phyloP scores from a whole-genome alignment of 2,329 filamentous ascomycete species.

The Cephalotrichum gorgonifer region DNA sequence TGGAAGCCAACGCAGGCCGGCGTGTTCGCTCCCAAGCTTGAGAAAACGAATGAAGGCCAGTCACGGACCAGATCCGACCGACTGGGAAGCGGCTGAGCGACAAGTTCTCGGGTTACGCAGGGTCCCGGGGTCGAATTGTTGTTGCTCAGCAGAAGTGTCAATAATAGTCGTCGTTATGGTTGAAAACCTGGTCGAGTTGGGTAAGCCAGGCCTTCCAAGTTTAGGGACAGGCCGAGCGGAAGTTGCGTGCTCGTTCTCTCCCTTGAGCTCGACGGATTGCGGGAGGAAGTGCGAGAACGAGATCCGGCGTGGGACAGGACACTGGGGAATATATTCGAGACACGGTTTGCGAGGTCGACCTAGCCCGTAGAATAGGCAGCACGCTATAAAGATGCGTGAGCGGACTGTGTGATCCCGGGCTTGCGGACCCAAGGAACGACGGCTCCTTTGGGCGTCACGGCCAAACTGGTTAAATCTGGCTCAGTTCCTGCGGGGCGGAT shows the following conservation, averaged over 20 bases:
- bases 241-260: too few relatives aligned
- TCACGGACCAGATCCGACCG: neutral
- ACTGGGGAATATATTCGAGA: slow-evolving; percentile 5
- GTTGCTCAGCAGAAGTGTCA: neutral
- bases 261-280: too few relatives aligned
- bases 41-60: neutral
- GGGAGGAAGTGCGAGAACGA: neutral
- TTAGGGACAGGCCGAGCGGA: neutral
- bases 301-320: neutral
- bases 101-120: neutral
- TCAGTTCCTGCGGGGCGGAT: neutral
- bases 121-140: neutral
- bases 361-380: neutral
- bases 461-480: slow-evolving; percentile 2
- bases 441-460: too few relatives aligned
- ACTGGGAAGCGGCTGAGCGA: neutral
- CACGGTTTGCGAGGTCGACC: neutral
- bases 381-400: neutral
- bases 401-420: neutral
- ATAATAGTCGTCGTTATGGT: slow-evolving; percentile 1
- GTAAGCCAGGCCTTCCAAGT: neutral
- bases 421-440: neutral
- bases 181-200: neutral
- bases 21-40: too few relatives aligned
- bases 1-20: too few relatives aligned